Evolutionary conservation across 164 flowering plant species (phyloP).

Genomic region (Vitis rupestris): DNA sequence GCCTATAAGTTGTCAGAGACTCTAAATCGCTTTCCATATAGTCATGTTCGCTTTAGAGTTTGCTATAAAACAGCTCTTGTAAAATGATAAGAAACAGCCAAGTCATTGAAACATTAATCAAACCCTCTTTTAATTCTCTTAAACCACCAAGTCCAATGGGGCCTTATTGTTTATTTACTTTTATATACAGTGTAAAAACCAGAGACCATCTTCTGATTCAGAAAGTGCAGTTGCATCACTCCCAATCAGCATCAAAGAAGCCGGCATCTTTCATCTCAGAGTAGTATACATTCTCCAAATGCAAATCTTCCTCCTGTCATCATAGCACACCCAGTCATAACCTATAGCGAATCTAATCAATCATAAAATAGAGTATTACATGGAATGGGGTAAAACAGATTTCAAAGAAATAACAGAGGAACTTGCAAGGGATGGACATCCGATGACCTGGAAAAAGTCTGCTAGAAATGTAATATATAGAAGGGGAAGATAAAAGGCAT

Average conservation of each 20-base stretch:
- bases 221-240: conserved; percentile 21
- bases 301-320: conserved; percentile 83
- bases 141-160: too few species aligned
- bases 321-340: background rate
- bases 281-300: conserved; percentile 81
- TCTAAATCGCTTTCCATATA: too few species aligned
- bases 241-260: conserved; percentile 91
- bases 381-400: too few species aligned
- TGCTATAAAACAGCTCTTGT: background rate
- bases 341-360: background rate
- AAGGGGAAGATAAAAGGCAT: conserved; percentile 81
- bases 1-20: too few species aligned
- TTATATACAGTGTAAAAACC: background rate
- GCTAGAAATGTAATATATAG: conserved; percentile 73
- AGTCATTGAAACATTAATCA: too few species aligned
- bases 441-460: conserved; percentile 80
- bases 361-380: background rate
- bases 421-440: background rate
- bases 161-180: background rate
- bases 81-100: background rate
- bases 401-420: background rate
- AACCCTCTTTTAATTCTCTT: too few species aligned
- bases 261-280: conserved; percentile 99
- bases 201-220: background rate
- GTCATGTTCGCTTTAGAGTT: too few species aligned